Evolutionary conservation across 1,284 basidiomycete genomes (phyloP).

Genomic region (Irpex rosettiformis): DNA sequence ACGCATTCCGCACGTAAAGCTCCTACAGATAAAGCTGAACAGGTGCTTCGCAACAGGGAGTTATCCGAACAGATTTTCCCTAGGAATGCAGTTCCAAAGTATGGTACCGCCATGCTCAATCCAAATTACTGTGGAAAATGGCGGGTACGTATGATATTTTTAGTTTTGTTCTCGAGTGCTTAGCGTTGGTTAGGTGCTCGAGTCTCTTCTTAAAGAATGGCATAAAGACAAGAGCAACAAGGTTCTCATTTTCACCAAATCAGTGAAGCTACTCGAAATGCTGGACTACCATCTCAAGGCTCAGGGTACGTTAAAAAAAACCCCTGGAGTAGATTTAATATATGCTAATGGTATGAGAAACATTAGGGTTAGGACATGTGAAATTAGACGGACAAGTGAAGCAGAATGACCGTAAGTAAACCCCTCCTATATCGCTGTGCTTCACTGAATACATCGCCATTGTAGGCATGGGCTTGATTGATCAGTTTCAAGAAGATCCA

Average conservation of each 20-base stretch:
- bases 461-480: slow-evolving; percentile 78
- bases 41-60: slow-evolving; percentile 60
- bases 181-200: too few relatives aligned
- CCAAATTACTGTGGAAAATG: slow-evolving; percentile 82
- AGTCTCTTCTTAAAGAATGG: slow-evolving; percentile 65
- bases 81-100: slow-evolving; percentile 51
- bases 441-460: not conserved
- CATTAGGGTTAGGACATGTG: slow-evolving; percentile 58
- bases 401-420: slow-evolving; percentile 55
- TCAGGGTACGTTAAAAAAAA: slow-evolving; percentile 44
- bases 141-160: slow-evolving; percentile 52
- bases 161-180: too few relatives aligned
- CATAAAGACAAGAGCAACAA: slow-evolving; percentile 63
- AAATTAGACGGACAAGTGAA: slow-evolving; percentile 73
- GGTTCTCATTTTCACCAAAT: slow-evolving; percentile 84
- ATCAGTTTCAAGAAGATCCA: slow-evolving; percentile 75
- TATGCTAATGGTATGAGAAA: not conserved
- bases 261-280: slow-evolving; percentile 79
- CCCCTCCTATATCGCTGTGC: not conserved
- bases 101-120: slow-evolving; percentile 56
- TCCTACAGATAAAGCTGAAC: slow-evolving; percentile 59
- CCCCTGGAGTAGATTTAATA: not conserved
- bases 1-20: slow-evolving; percentile 33
- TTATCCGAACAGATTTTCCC: slow-evolving; percentile 57
- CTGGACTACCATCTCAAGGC: slow-evolving; percentile 66